phyloP scores from a whole-genome alignment of 768 basidiomycete species.

The Rhodotorula toruloides region DNA sequence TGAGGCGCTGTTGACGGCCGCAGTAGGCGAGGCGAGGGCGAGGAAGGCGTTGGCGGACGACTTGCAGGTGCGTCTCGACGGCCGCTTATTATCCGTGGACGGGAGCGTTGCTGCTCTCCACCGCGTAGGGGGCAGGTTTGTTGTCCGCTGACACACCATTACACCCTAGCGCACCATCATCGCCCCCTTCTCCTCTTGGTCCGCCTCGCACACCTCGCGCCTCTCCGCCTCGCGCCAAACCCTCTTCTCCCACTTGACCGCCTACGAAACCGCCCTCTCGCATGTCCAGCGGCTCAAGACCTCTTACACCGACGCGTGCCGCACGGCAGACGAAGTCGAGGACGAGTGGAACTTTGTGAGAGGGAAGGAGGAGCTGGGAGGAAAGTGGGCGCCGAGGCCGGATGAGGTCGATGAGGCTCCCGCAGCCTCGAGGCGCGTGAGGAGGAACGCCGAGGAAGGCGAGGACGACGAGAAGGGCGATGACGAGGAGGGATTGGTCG shows the following conservation, averaged over 20 bases:
- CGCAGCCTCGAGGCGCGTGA: background rate
- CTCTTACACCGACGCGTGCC: slow-evolving; percentile 23
- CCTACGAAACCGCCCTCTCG: slow-evolving; percentile 9
- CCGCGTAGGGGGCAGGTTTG: no score
- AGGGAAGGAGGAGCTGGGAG: background rate
- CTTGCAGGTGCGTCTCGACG: slow-evolving; percentile 5
- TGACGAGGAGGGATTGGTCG: slow-evolving; percentile 23
- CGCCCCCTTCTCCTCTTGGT: slow-evolving; percentile 24
- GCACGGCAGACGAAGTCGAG: slow-evolving; percentile 17
- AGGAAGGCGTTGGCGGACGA: slow-evolving; percentile 23
- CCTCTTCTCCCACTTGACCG: background rate
- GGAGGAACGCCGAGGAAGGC: background rate
- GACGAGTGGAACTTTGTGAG: slow-evolving; percentile 31
- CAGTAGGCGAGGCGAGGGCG: slow-evolving; percentile 22
- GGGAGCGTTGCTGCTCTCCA: background rate
- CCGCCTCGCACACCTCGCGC: slow-evolving; percentile 4
- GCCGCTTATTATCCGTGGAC: background rate
- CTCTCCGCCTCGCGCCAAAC: slow-evolving; percentile 1
- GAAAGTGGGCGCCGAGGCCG: slow-evolving; percentile 1
- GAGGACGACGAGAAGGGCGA: slow-evolving; percentile 10
- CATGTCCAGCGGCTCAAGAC: slow-evolving; percentile 2
- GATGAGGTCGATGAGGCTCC: slow-evolving; percentile 12
- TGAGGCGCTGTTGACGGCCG: slow-evolving; percentile 27
- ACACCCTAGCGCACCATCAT: slow-evolving; percentile 16
- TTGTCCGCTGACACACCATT: background rate